A percentile compares a stretch with the other conserved stretches of the same genome.
Evolutionary conservation across 2,329 filamentous ascomycete genomes (phyloP).

Genomic region (Diplodia sapinea): DNA sequence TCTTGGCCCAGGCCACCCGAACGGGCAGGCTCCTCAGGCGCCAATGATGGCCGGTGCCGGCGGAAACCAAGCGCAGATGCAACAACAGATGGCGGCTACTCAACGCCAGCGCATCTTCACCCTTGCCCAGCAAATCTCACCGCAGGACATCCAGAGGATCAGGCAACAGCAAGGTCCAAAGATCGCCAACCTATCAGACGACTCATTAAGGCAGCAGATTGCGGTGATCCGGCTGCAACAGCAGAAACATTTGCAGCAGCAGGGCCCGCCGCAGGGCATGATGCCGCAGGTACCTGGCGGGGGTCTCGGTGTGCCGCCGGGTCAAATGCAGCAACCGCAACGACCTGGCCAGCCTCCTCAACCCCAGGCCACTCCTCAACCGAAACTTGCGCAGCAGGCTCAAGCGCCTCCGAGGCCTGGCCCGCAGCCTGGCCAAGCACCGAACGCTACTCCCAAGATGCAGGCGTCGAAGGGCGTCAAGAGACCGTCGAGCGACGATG

Average conservation of each 20-base stretch:
- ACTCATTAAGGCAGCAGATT: conserved; percentile 46
- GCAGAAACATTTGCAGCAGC: conserved; percentile 39
- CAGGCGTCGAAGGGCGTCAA: conserved; percentile 44
- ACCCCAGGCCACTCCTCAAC: conserved; percentile 32
- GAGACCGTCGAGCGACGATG: conserved; percentile 49
- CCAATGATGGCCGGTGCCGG: conserved; percentile 47
- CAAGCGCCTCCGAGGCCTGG: conserved; percentile 34
- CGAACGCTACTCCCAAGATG: conserved; percentile 35
- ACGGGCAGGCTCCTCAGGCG: conserved; percentile 46
- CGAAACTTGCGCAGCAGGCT: conserved; percentile 36
- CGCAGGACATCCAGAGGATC: conserved; percentile 32
- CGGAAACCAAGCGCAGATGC: conserved; percentile 18
- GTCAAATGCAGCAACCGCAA: conserved; percentile 39
- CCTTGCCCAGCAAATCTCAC: conserved; percentile 24
- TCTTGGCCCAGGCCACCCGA: conserved; percentile 32
- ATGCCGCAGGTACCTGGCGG: conserved; percentile 40
- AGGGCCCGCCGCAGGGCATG: conserved; percentile 38
- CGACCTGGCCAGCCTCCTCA: conserved; percentile 33
- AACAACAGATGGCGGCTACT: conserved; percentile 23
- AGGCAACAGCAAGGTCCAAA: conserved; percentile 35
- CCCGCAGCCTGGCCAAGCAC: conserved; percentile 38
- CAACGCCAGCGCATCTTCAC: conserved; percentile 18
- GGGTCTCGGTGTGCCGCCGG: conserved; percentile 32
- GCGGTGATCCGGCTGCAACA: conserved; percentile 44
- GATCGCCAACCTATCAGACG: conserved; percentile 45